Evolutionary conservation across 2,329 filamentous ascomycete genomes (phyloP), one percentile per base, ranked within the genome.

Genomic region (Venturia nashicola): DNA sequence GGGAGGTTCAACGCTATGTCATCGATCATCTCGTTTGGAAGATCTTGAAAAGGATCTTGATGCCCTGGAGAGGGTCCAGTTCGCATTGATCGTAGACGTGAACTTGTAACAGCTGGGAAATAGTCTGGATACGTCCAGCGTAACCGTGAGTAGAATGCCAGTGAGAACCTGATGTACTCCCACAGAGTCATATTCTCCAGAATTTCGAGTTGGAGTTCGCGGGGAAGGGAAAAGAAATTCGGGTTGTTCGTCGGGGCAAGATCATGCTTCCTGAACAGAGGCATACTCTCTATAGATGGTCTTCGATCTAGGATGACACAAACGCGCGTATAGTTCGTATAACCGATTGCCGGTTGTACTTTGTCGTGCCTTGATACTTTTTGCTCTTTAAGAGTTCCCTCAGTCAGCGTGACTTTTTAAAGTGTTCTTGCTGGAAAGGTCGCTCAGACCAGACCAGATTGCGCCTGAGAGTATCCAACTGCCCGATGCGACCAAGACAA

Each of bases 401-500:
- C 61, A 68, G 20, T 68, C 68, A 8, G 59, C 36, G 62, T 68
- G 67, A n/a, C 32, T 54, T 36, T 55, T 68, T 65, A 23, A 40
- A 6, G 57, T 23, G 20, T 54, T 39, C n/a, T 14, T 63, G 43
- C 51, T 57, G 7, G 62, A 5, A 9, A 59, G 39, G 20, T 27
- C 34, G 27, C 60, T 48, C 42, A 65, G 20, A n/a, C 16, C 9
- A 14, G 57, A 67, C 72, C 75, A 79, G 61, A 82, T 74, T 66
- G 71, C 71, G 12, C 71, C 74, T 2, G 81, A 83, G 1, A 84
- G 65, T 59, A 79, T 78, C 74, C 80, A 82, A 36, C 80, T 78
- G 46, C 76, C 68, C 44, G 80, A 66, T 12, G 85, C 84, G 63
- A 96, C 81, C 3, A 83, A 68, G 4, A 81, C 69, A 63, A 95